Conservation (phyloP, 163 green algal genomes). For the Smithsoniella earleae region DNA sequence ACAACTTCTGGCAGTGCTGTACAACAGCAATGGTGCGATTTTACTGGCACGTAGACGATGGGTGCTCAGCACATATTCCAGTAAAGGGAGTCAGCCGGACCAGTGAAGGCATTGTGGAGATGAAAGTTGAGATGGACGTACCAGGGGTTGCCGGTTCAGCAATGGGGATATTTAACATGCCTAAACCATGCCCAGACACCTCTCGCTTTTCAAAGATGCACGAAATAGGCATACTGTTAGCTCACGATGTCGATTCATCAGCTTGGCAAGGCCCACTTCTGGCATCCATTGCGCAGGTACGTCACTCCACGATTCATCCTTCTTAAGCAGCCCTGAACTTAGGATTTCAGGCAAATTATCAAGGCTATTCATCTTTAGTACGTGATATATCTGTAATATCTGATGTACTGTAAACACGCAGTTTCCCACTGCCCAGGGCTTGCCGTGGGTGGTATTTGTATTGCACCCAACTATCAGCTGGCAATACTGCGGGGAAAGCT, state of each 20-base stretch:
- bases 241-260: slow-evolving; percentile 3
- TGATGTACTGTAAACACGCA: too few species aligned
- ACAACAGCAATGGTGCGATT: slow-evolving; percentile 27
- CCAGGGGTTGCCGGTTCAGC: slow-evolving; percentile 10
- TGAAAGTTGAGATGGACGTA: slow-evolving; percentile 5
- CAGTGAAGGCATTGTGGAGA: too few species aligned
- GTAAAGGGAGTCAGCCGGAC: background rate
- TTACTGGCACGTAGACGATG: slow-evolving; percentile 25
- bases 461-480: too few species aligned
- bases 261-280: background rate
- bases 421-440: too few species aligned
- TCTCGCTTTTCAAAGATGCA: background rate
- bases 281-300: background rate
- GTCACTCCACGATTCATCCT: too few species aligned
- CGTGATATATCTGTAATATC: too few species aligned
- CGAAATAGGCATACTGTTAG: background rate
- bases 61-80: slow-evolving; percentile 11
- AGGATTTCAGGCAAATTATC: too few species aligned
- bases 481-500: too few species aligned
- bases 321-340: too few species aligned
- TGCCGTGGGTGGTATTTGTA: background rate
- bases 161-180: background rate
- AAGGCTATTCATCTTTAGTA: too few species aligned
- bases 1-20: too few species aligned
- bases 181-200: background rate